These are phyloP conservation scores for Didymella arachidicola DNA, from an alignment of 2,329 filamentous ascomycete genomes.

Conservation along the genomic window DNA sequence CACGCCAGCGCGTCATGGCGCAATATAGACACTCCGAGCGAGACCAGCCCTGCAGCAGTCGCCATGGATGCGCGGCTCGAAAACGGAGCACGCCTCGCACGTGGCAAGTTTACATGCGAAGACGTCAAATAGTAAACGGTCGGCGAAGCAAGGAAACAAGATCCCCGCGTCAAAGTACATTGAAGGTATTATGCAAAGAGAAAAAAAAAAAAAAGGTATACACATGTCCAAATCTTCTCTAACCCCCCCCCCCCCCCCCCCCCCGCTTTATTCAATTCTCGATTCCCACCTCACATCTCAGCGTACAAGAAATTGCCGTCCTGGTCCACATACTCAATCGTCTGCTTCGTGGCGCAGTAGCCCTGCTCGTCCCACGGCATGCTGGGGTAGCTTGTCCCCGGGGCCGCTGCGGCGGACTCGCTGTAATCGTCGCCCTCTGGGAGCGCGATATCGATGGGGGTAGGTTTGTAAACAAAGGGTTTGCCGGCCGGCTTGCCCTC, in stretches of 20 bases:
- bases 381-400: conserved; percentile 1
- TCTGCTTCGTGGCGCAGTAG: conserved; percentile 43
- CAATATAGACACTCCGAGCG: not conserved
- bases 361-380: conserved; percentile 39
- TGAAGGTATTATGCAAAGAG: conserved; percentile 2
- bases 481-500: conserved; percentile 41
- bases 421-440: conserved; percentile 26
- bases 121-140: not conserved
- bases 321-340: conserved; percentile 46
- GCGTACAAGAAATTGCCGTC: conserved; percentile 44
- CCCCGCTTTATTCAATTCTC: too few species aligned
- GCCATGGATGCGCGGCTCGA: not conserved
- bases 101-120: too few species aligned
- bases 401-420: conserved; percentile 6
- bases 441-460: conserved; percentile 29
- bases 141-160: not conserved
- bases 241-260: not conserved
- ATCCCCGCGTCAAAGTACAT: not conserved
- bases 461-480: conserved; percentile 39
- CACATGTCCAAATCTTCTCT: not conserved
- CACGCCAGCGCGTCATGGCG: not conserved
- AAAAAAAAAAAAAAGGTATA: not conserved
- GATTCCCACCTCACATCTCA: conserved; percentile 23
- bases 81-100: not conserved
- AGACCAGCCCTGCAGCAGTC: not conserved